A percentile compares a stretch with the other conserved stretches of the same genome.
Evolutionary conservation across 129 eudicot genomes (phyloP).

Genomic region (Chrysanthemum lavandulifolium): DNA sequence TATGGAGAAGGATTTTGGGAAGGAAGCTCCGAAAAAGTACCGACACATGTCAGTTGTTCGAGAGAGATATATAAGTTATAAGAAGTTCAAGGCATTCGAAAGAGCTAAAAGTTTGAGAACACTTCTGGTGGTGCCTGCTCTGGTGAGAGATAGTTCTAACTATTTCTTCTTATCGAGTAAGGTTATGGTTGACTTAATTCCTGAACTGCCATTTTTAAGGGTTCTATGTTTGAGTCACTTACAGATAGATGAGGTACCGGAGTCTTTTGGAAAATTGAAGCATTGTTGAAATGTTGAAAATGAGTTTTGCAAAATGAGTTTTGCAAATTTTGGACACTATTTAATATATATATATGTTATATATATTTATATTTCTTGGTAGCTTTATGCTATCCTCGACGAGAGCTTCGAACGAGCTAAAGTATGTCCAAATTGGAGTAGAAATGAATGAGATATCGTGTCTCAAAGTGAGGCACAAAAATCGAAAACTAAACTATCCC

Average conservation of each 20-base stretch:
- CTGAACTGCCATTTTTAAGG: background rate
- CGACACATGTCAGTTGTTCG: background rate
- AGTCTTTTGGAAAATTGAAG: too few species aligned
- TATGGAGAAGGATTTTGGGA: background rate
- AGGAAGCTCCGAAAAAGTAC: background rate
- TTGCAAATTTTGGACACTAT: too few species aligned
- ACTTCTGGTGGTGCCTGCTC: background rate
- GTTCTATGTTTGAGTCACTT: background rate
- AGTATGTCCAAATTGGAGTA: too few species aligned
- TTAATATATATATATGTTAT: too few species aligned
- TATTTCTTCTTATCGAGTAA: background rate
- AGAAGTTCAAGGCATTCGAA: background rate
- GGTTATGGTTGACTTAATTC: background rate
- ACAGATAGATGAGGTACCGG: background rate
- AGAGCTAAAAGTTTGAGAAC: background rate
- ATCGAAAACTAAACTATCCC: too few species aligned
- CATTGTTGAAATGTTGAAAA: too few species aligned
- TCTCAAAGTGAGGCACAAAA: too few species aligned
- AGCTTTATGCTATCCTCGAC: too few species aligned
- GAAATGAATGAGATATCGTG: too few species aligned
- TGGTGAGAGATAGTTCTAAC: background rate
- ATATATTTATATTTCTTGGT: too few species aligned
- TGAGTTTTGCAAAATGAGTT: too few species aligned
- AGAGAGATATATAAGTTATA: background rate
- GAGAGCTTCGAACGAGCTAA: too few species aligned